Percentiles rank a stretch among this genome's conserved stretches.
phyloP scores from a whole-genome alignment of 2,329 filamentous ascomycete species.

The Monosporascus sp. region DNA sequence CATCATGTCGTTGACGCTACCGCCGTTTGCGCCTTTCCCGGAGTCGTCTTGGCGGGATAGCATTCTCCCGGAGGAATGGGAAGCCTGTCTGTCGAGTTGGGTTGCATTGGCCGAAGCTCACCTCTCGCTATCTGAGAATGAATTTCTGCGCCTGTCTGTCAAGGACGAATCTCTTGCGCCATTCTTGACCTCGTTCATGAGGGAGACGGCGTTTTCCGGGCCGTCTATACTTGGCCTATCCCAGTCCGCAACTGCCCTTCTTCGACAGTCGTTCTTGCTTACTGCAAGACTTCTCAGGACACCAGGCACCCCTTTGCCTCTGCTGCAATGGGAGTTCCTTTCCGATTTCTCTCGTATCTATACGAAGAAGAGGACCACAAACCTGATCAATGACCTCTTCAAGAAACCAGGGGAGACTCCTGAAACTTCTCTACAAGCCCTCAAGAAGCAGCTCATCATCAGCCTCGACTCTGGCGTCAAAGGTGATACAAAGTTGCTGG shows the following conservation, averaged over 20 bases:
- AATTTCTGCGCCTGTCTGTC: slow-evolving; percentile 47
- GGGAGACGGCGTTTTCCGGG: slow-evolving; percentile 43
- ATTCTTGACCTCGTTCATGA: slow-evolving; percentile 66
- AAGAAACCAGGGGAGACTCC: slow-evolving; percentile 42
- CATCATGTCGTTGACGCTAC: slow-evolving; percentile 46
- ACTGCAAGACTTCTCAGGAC: slow-evolving; percentile 49
- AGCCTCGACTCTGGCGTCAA: slow-evolving; percentile 58
- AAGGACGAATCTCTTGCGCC: slow-evolving; percentile 53
- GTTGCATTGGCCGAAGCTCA: slow-evolving; percentile 61
- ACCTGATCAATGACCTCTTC: slow-evolving; percentile 47
- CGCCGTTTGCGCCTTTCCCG: slow-evolving; percentile 75
- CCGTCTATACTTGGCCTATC: slow-evolving; percentile 30
- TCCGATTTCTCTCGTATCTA: slow-evolving; percentile 65
- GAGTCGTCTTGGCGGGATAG: slow-evolving; percentile 60
- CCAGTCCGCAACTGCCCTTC: slow-evolving; percentile 39
- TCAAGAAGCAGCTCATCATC: slow-evolving; percentile 59
- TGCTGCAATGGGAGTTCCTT: slow-evolving; percentile 65
- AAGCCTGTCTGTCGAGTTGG: slow-evolving; percentile 73
- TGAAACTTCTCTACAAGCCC: slow-evolving; percentile 50
- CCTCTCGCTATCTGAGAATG: slow-evolving; percentile 50
- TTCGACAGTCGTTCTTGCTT: slow-evolving; percentile 62
- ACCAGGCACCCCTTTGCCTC: slow-evolving; percentile 34
- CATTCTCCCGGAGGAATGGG: slow-evolving; percentile 69
- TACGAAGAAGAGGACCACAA: slow-evolving; percentile 54
- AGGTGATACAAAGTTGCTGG: slow-evolving; percentile 49